Evolutionary conservation across 2,329 filamentous ascomycete species (phyloP).

Genomic region (Pseudocercospora musae): DNA sequence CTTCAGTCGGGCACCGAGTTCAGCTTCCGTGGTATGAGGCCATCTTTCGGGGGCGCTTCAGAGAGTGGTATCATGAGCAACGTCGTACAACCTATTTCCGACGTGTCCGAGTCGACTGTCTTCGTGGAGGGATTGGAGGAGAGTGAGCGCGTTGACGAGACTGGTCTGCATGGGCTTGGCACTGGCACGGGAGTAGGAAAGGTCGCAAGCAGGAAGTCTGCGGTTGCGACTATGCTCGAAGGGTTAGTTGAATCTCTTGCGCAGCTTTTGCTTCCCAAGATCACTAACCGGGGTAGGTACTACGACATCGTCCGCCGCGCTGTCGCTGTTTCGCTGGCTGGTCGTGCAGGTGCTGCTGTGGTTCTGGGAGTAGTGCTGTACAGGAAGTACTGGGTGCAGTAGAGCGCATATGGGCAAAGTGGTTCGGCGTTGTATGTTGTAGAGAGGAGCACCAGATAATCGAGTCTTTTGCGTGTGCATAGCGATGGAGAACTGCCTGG

Average conservation of each 20-base stretch:
- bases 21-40: conserved; percentile 20
- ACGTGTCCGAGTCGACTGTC: conserved; percentile 12
- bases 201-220: conserved; percentile 38
- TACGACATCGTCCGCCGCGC: conserved; percentile 50
- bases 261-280: conserved; percentile 25
- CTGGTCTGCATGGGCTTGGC: conserved; percentile 45
- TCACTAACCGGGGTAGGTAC: conserved; percentile 40
- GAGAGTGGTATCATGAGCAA: conserved; percentile 21
- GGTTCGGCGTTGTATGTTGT: background rate
- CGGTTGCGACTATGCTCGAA: conserved; percentile 50
- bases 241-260: conserved; percentile 37
- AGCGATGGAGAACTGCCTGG: background rate
- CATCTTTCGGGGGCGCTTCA: conserved; percentile 29
- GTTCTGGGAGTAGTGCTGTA: conserved; percentile 19
- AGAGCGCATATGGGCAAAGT: background rate
- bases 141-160: conserved; percentile 39
- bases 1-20: conserved; percentile 31
- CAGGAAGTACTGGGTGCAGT: conserved; percentile 10
- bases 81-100: background rate
- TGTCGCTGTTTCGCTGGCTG: conserved; percentile 43
- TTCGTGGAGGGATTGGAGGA: conserved; percentile 9
- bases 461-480: background rate
- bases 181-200: conserved; percentile 39
- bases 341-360: conserved; percentile 28
- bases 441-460: background rate